These are phyloP conservation scores for Funneliformis geosporum DNA, from an alignment of 192 early-diverging fungal genomes.

Conservation along the genomic window DNA sequence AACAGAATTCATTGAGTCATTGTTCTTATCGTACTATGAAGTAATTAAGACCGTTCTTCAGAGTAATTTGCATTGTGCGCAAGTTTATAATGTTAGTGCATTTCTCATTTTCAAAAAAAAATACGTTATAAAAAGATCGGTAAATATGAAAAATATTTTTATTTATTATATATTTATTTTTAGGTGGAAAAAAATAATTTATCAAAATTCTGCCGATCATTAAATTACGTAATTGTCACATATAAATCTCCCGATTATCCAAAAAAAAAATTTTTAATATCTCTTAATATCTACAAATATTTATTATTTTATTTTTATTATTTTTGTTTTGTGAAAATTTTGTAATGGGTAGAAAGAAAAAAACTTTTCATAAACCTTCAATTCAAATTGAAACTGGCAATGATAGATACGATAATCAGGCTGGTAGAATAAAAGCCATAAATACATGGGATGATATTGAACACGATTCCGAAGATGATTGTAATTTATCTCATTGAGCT, in stretches of 20 bases:
- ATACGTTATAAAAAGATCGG: no score
- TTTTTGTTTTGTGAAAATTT: neutral
- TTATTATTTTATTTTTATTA: no score
- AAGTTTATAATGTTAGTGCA: no score
- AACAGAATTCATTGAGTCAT: no score
- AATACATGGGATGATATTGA: conserved; percentile 74
- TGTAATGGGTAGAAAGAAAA: neutral
- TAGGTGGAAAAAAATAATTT: no score
- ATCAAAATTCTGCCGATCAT: neutral
- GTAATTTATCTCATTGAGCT: conserved; percentile 37
- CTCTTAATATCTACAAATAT: no score
- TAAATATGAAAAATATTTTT: no score
- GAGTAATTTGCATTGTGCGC: no score
- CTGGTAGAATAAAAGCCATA: conserved; percentile 55
- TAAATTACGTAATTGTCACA: neutral
- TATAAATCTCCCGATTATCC: neutral
- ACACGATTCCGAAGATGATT: conserved; percentile 76
- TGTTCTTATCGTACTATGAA: neutral
- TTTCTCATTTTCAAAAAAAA: no score
- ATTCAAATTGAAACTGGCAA: neutral
- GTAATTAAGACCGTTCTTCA: neutral
- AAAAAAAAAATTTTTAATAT: neutral
- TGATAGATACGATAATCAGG: neutral
- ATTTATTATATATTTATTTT: no score
- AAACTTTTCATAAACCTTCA: neutral